Conservation (phyloP, 768 basidiomycete genomes). For the Russula emetica region DNA sequence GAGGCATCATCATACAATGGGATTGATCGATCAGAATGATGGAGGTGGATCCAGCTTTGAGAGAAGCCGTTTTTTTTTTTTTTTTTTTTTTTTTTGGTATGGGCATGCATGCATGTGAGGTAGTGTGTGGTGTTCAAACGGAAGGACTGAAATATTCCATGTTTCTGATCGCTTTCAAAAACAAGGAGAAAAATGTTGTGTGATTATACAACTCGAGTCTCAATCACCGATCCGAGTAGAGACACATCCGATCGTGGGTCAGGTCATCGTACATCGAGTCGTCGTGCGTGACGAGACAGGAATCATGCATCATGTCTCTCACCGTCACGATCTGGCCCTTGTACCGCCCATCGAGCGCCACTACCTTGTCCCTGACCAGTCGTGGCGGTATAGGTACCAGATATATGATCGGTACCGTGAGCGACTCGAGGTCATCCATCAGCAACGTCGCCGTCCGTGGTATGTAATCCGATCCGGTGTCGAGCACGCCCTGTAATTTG, state of each 20-base stretch:
- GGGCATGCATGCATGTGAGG: too few species aligned
- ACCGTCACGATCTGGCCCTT: constrained; percentile 36
- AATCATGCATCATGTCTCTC: constrained; percentile 23
- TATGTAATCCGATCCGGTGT: constrained; percentile 33
- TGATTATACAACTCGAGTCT: not conserved
- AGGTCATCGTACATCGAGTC: constrained; percentile 26
- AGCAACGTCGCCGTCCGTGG: constrained; percentile 33
- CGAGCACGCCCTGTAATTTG: constrained; percentile 31
- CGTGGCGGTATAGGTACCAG: constrained; percentile 41
- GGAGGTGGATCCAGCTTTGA: too few species aligned
- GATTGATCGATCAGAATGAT: not conserved
- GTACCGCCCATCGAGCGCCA: constrained; percentile 44
- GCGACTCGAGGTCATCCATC: constrained; percentile 35
- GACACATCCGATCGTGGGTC: constrained; percentile 26
- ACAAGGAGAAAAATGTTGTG: not conserved
- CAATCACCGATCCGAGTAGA: constrained; percentile 11
- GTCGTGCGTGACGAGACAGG: constrained; percentile 25
- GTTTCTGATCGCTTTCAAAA: too few species aligned
- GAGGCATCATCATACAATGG: not conserved
- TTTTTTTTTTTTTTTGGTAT: too few species aligned
- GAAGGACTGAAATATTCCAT: too few species aligned
- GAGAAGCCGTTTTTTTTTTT: too few species aligned
- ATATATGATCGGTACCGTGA: constrained; percentile 41
- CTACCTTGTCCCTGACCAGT: constrained; percentile 44
- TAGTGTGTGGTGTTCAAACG: too few species aligned